A percentile compares a stretch with the other conserved stretches of the same genome.
These are phyloP conservation scores for Cystobasidium slooffiae DNA, from an alignment of 1,284 basidiomycete species.

Conservation along the genomic window DNA sequence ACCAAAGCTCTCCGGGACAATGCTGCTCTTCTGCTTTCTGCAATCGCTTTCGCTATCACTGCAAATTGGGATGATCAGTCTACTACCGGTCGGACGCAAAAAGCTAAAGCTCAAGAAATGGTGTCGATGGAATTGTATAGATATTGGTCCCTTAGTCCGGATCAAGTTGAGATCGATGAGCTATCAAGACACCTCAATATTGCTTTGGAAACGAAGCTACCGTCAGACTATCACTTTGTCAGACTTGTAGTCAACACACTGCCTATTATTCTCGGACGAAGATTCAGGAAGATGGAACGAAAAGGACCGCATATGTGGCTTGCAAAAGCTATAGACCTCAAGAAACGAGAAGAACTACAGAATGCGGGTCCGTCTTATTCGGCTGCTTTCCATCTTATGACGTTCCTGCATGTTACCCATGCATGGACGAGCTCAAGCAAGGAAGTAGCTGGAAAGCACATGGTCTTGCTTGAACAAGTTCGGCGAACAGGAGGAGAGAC, in stretches of 20 bases:
- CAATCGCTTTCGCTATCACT: slow-evolving; percentile 35
- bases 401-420: slow-evolving; percentile 32
- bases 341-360: slow-evolving; percentile 14
- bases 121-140: slow-evolving; percentile 28
- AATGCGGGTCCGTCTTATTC: not conserved
- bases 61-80: slow-evolving; percentile 27
- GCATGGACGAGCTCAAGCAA: slow-evolving; percentile 33
- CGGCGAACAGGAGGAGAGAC: not conserved
- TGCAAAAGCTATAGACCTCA: slow-evolving; percentile 11
- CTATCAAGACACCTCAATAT: slow-evolving; percentile 18
- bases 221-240: slow-evolving; percentile 30
- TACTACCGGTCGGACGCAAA: not conserved
- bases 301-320: slow-evolving; percentile 43
- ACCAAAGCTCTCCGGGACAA: slow-evolving; percentile 38
- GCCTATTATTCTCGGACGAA: slow-evolving; percentile 27
- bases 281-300: slow-evolving; percentile 42
- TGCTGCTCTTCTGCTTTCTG: slow-evolving; percentile 29
- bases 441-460: slow-evolving; percentile 19
- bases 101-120: slow-evolving; percentile 22
- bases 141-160: slow-evolving; percentile 24
- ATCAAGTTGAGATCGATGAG: slow-evolving; percentile 31
- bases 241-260: slow-evolving; percentile 32
- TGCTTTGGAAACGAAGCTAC: slow-evolving; percentile 17
- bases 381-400: slow-evolving; percentile 18
- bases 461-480: not conserved